Evolutionary conservation across 345 rosid genomes (phyloP).

Genomic region (Citropsis articulata): DNA sequence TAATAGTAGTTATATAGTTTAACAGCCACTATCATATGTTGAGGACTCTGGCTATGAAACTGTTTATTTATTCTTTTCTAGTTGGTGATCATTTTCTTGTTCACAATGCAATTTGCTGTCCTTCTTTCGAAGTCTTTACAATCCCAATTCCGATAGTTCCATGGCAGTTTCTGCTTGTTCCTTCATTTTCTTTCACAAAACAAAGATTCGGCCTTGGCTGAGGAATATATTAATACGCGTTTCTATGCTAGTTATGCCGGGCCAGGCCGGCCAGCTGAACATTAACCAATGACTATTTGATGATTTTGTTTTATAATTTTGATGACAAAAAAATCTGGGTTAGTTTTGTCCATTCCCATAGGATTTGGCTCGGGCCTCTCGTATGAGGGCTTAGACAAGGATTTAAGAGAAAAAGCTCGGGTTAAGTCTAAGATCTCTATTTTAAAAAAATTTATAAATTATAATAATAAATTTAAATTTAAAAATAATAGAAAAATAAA

Average conservation of each 20-base stretch:
- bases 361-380: accelerated
- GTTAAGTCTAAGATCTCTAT: accelerated
- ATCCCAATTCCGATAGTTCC: background rate
- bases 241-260: background rate
- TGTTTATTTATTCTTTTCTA: background rate
- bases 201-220: background rate
- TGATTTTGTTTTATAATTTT: background rate
- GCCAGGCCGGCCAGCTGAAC: too few species aligned
- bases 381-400: too few species aligned
- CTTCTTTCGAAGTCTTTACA: background rate
- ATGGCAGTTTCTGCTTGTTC: background rate
- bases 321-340: too few species aligned
- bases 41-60: too few species aligned
- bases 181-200: background rate
- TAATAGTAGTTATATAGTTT: background rate
- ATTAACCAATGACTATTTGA: too few species aligned
- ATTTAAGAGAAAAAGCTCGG: too few species aligned
- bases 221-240: background rate
- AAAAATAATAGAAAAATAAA: too few species aligned
- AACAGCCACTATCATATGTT: too few species aligned
- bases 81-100: background rate
- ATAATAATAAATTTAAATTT: too few species aligned
- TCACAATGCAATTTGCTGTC: background rate
- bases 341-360: accelerated
- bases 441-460: too few species aligned